These are phyloP conservation scores for Mikania micrantha DNA, from an alignment of 129 eudicot genomes.

Conservation along the genomic window DNA sequence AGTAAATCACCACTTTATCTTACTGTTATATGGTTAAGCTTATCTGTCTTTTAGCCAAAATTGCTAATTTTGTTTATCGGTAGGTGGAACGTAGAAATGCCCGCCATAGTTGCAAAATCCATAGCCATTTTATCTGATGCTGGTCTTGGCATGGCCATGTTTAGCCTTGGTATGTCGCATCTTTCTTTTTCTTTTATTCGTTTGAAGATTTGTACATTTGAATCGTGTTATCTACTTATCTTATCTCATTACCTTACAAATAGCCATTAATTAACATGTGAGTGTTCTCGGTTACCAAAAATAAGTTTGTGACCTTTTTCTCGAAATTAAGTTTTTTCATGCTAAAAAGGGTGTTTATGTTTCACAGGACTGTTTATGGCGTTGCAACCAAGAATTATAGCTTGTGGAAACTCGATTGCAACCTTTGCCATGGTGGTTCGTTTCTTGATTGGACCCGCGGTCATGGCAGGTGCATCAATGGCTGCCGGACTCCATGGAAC, in stretches of 20 bases:
- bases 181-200: no score
- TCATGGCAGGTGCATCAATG: slow-evolving; percentile 81
- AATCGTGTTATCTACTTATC: no score
- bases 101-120: slow-evolving; percentile 65
- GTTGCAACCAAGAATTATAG: slow-evolving; percentile 81
- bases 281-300: no score
- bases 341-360: neutral
- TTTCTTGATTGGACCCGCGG: slow-evolving; percentile 77
- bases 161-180: slow-evolving; percentile 68
- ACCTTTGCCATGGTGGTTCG: slow-evolving; percentile 69
- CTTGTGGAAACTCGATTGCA: slow-evolving; percentile 83
- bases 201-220: no score
- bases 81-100: slow-evolving; percentile 79
- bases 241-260: no score
- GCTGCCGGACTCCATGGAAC: slow-evolving; percentile 67
- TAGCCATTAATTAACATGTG: no score
- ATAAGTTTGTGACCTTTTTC: neutral
- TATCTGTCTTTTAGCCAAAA: neutral
- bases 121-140: slow-evolving; percentile 76
- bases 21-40: neutral
- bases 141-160: slow-evolving; percentile 98
- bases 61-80: neutral
- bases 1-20: slow-evolving; percentile 22
- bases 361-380: slow-evolving; percentile 85
- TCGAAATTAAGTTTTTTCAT: no score